Evolutionary conservation across 2,329 filamentous ascomycete species (phyloP).

Genomic region (Fusarium udum): DNA sequence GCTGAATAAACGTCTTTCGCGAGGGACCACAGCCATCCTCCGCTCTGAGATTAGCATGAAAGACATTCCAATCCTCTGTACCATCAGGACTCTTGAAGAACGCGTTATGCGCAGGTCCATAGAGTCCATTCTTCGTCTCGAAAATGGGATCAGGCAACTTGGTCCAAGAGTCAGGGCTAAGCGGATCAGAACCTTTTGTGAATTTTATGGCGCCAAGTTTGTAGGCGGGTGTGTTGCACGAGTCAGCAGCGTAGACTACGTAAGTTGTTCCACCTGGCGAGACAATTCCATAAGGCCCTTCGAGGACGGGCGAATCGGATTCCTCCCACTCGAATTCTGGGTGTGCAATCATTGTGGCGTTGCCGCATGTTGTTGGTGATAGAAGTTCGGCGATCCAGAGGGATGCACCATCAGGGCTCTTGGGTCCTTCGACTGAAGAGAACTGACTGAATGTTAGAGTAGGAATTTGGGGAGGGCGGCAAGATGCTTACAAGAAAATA

Average conservation of each 20-base stretch:
- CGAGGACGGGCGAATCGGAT: not conserved
- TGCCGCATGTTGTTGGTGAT: not conserved
- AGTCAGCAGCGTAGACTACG: not conserved
- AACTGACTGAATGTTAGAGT: not conserved
- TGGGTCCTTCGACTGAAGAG: not conserved
- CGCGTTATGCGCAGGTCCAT: not conserved
- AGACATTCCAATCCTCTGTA: not conserved
- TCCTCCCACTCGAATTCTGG: not conserved
- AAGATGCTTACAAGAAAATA: not conserved
- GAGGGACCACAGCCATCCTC: not conserved
- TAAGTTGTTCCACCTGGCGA: not conserved
- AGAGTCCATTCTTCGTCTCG: not conserved
- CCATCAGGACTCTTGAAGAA: not conserved
- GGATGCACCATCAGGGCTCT: not conserved
- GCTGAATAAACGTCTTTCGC: not conserved
- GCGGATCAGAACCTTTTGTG: not conserved
- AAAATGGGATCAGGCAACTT: not conserved
- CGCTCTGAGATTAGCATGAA: not conserved
- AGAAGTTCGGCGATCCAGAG: not conserved
- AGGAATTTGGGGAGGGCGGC: rapidly evolving
- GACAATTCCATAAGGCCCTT: not conserved
- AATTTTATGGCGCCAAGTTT: not conserved
- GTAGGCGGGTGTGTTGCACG: not conserved
- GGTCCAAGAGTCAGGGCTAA: not conserved
- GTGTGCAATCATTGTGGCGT: not conserved